phyloP scores from a whole-genome alignment of 2,329 filamentous ascomycete species.

The Trichoderma afroharzianum region DNA sequence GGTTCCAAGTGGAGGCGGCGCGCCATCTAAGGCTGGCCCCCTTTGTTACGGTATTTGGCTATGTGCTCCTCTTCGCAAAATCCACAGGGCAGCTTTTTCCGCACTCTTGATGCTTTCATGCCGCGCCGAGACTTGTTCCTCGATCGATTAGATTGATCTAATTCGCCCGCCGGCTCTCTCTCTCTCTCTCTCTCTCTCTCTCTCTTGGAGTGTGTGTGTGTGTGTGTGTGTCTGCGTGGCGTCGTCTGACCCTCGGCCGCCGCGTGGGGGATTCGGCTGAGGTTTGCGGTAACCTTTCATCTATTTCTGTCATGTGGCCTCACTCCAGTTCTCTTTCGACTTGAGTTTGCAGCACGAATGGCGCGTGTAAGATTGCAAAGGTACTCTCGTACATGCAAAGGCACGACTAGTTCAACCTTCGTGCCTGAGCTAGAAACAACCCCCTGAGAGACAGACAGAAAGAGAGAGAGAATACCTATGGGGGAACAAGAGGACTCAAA shows the following conservation, averaged over 20 bases:
- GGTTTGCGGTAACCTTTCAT: neutral
- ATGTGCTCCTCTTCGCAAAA: neutral
- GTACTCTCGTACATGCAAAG: neutral
- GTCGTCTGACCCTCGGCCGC: neutral
- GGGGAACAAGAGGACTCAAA: neutral
- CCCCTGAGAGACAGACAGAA: neutral
- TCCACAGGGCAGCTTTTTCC: neutral
- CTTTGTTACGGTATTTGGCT: neutral
- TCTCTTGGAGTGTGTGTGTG: neutral
- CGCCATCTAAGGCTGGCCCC: neutral
- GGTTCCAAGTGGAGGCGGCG: neutral
- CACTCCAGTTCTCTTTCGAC: neutral
- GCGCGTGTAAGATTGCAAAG: neutral
- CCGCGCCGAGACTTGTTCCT: neutral
- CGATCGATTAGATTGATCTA: neutral
- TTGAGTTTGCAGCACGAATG: no score
- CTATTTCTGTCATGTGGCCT: neutral
- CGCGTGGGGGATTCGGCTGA: neutral
- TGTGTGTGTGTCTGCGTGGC: neutral
- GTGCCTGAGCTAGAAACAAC: neutral
- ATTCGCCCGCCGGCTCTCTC: neutral
- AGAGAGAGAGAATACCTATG: neutral
- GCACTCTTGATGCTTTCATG: neutral
- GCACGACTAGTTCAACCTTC: neutral
- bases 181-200: neutral